Evolutionary conservation across 1,284 basidiomycete species (phyloP).

Genomic region (Termitomyces sp.): DNA sequence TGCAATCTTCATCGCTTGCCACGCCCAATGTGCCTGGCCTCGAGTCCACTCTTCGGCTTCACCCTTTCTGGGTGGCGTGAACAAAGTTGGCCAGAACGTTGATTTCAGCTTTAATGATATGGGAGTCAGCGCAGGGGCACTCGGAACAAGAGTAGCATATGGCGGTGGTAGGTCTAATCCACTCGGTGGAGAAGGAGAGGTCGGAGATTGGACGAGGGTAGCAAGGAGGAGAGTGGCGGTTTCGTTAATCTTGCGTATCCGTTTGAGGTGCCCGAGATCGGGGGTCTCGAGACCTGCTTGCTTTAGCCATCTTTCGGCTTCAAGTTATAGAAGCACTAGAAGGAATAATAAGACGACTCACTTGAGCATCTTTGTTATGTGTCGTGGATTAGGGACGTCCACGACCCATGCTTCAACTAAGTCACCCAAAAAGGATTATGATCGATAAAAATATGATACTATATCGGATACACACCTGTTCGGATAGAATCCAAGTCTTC

Average conservation of each 20-base stretch:
- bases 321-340: neutral
- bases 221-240: conserved; percentile 50
- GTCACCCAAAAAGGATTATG: conserved; percentile 6
- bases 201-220: conserved; percentile 36
- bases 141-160: conserved; percentile 62
- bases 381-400: conserved; percentile 67
- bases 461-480: conserved; percentile 39
- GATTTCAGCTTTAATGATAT: conserved; percentile 65
- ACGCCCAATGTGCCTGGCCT: conserved; percentile 66
- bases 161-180: conserved; percentile 41
- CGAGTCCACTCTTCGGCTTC: conserved; percentile 66
- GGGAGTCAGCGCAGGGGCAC: conserved; percentile 64
- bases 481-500: conserved; percentile 50
- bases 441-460: neutral
- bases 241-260: conserved; percentile 56
- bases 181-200: conserved; percentile 31
- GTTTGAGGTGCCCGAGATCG: conserved; percentile 73
- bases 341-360: conserved; percentile 29
- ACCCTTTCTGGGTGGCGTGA: conserved; percentile 67
- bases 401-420: conserved; percentile 77
- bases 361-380: conserved; percentile 65
- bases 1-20: conserved; percentile 56
- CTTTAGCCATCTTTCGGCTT: conserved; percentile 56
- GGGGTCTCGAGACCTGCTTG: conserved; percentile 52
- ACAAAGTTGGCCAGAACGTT: conserved; percentile 78